Evolutionary conservation across 2,329 filamentous ascomycete genomes (phyloP).

Genomic region (Aspergillus ruber): DNA sequence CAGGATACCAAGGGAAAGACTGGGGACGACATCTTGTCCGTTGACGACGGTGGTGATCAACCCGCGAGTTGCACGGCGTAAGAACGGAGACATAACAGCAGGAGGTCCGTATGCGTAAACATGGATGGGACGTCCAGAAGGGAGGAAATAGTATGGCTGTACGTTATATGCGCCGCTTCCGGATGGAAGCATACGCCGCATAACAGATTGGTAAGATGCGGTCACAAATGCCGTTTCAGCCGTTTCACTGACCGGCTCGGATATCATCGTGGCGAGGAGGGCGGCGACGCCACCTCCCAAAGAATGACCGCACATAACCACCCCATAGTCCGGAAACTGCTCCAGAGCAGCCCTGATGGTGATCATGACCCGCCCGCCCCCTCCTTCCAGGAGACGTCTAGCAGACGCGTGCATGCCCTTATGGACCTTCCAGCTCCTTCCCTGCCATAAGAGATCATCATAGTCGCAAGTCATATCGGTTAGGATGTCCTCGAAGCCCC

Average conservation of each 20-base stretch:
- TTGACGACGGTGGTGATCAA: slow-evolving; percentile 70
- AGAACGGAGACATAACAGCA: slow-evolving; percentile 62
- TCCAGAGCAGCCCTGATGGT: slow-evolving; percentile 61
- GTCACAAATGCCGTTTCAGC: slow-evolving; percentile 58
- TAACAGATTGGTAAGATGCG: slow-evolving; percentile 33
- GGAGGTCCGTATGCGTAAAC: slow-evolving; percentile 75
- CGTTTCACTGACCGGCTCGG: slow-evolving; percentile 50
- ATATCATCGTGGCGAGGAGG: slow-evolving; percentile 63
- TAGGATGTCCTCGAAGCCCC: slow-evolving; percentile 67
- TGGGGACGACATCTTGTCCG: slow-evolving; percentile 66
- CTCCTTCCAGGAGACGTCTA: slow-evolving; percentile 59
- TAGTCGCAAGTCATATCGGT: slow-evolving; percentile 71
- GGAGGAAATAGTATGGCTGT: slow-evolving; percentile 45
- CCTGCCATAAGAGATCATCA: slow-evolving; percentile 54
- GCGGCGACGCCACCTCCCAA: slow-evolving; percentile 65
- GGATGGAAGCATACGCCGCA: slow-evolving; percentile 37
- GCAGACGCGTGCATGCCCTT: slow-evolving; percentile 70
- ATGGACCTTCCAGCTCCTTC: slow-evolving; percentile 61
- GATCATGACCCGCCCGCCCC: slow-evolving; percentile 59
- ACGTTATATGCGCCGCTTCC: slow-evolving; percentile 12
- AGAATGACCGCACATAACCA: slow-evolving; percentile 64
- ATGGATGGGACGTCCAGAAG: slow-evolving; percentile 64
- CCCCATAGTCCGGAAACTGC: slow-evolving; percentile 62
- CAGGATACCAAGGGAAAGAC: slow-evolving; percentile 64
- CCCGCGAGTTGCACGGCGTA: slow-evolving; percentile 64